Conservation (phyloP, 306 rosid genomes). For the Elaeagnus macrophylla region DNA sequence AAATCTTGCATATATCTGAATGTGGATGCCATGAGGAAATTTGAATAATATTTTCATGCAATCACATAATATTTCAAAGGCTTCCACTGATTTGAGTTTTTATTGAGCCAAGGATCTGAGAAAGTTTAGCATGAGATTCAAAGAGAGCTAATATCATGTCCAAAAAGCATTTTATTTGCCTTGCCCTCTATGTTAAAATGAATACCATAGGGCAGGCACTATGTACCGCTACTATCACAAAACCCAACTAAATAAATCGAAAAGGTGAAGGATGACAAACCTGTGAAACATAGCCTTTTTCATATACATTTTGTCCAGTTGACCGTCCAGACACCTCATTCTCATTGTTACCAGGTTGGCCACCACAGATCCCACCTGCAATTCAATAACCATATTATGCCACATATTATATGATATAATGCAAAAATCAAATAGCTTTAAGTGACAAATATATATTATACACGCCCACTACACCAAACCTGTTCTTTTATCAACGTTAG, state of each 20-base stretch:
- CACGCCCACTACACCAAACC: constrained; percentile 44
- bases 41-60: background rate
- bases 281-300: constrained; percentile 70
- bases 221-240: background rate
- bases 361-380: constrained; percentile 69
- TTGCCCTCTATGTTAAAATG: background rate
- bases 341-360: constrained; percentile 58
- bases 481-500: constrained; percentile 53
- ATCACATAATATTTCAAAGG: background rate
- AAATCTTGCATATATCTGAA: background rate
- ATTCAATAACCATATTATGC: constrained; percentile 14
- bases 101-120: background rate
- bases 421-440: constrained; percentile 19
- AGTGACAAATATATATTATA: constrained; percentile 18
- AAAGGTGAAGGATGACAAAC: constrained; percentile 42
- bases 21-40: background rate
- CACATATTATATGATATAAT: constrained; percentile 11
- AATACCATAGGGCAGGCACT: background rate
- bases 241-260: too few species aligned
- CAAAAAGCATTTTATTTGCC: background rate
- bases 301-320: constrained; percentile 66
- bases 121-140: background rate
- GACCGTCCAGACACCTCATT: constrained; percentile 57
- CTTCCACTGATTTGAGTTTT: background rate
- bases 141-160: background rate